Evolutionary conservation across 176 grass and related monocot genomes (phyloP).

Genomic region (Hordeum marinum): DNA sequence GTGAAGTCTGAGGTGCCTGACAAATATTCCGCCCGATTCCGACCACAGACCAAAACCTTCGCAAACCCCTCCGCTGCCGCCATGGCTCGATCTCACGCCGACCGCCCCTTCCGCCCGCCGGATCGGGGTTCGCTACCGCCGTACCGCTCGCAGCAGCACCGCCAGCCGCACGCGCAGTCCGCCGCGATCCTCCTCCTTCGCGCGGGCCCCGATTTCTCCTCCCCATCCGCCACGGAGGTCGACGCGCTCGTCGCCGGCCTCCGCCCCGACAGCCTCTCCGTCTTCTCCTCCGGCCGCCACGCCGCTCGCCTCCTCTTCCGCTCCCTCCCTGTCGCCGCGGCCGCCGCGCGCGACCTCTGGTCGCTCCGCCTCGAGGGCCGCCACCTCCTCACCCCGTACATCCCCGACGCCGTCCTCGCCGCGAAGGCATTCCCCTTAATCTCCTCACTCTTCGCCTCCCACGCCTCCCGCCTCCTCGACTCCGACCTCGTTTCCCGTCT

Average conservation of each 20-base stretch:
- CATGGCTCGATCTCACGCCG: slow-evolving; percentile 36
- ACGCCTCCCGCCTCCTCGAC: slow-evolving; percentile 46
- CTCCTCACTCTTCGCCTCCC: slow-evolving; percentile 41
- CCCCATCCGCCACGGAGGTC: slow-evolving; percentile 26
- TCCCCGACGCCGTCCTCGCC: slow-evolving; percentile 3
- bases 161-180: slow-evolving; percentile 4
- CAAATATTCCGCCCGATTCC: not conserved
- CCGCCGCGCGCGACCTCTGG: slow-evolving; percentile 53
- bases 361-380: slow-evolving; percentile 53
- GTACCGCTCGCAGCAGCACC: not conserved
- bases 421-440: slow-evolving; percentile 33
- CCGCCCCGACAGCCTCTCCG: slow-evolving; percentile 14
- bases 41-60: not conserved
- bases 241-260: slow-evolving; percentile 47
- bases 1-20: not conserved
- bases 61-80: not conserved
- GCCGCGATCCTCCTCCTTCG: slow-evolving; percentile 31
- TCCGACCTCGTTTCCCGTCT: slow-evolving; percentile 19
- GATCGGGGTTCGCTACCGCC: slow-evolving; percentile 4
- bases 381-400: slow-evolving; percentile 42
- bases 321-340: slow-evolving; percentile 31
- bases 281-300: slow-evolving; percentile 32
- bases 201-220: not conserved
- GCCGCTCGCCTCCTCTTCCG: slow-evolving; percentile 44
- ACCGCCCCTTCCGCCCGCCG: slow-evolving; percentile 28